These are phyloP conservation scores for Aureobasidium mangrovei DNA, from an alignment of 2,329 filamentous ascomycete species.

Conservation along the genomic window DNA sequence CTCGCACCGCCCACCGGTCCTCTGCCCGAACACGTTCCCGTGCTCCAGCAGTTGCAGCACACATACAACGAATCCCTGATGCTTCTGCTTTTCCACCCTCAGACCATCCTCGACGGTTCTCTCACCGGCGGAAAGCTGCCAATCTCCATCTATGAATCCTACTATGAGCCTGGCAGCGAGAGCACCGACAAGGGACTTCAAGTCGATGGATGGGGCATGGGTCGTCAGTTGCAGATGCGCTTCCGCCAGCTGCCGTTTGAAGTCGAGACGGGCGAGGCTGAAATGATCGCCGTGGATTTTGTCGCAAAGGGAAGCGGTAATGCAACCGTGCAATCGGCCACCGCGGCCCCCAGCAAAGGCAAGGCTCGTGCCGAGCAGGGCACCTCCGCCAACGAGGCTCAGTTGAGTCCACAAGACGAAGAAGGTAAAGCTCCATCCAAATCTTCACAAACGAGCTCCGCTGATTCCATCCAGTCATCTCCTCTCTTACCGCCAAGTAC, in stretches of 20 bases:
- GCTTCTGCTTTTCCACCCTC: conserved; percentile 77
- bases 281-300: conserved; percentile 96
- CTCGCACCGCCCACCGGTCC: conserved; percentile 66
- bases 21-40: conserved; percentile 53
- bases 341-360: conserved; percentile 21
- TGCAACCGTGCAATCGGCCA: conserved; percentile 50
- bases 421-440: conserved; percentile 40
- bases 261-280: conserved; percentile 87
- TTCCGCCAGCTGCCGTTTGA: conserved; percentile 81
- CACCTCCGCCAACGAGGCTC: conserved; percentile 21
- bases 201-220: conserved; percentile 55
- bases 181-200: conserved; percentile 56
- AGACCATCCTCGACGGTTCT: conserved; percentile 41
- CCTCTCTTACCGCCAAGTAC: conserved; percentile 70
- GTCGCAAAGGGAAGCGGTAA: conserved; percentile 78
- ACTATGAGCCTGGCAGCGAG: conserved; percentile 61
- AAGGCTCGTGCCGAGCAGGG: conserved; percentile 21
- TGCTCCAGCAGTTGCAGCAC: conserved; percentile 69
- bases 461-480: conserved; percentile 40
- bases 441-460: not conserved
- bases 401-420: conserved; percentile 53
- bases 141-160: conserved; percentile 77
- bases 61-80: conserved; percentile 77
- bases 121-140: conserved; percentile 72
- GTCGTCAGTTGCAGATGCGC: conserved; percentile 49